Evolutionary conservation across 2,329 filamentous ascomycete genomes (phyloP).

Genomic region (Cercospora canescens): DNA sequence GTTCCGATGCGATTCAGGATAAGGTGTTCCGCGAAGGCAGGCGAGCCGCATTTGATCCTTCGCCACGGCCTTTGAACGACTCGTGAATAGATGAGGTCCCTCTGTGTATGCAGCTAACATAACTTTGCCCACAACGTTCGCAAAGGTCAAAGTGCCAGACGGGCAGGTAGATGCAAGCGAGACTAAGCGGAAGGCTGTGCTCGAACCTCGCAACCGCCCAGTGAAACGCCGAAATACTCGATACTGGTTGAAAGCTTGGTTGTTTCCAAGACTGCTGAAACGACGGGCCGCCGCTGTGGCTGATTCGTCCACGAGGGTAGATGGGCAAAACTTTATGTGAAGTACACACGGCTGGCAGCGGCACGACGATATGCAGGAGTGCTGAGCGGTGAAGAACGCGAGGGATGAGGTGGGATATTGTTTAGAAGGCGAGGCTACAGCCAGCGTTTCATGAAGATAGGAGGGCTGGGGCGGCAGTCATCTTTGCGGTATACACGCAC

Average conservation of each 20-base stretch:
- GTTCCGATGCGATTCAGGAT: neutral
- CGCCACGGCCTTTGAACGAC: neutral
- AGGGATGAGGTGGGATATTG: slow-evolving; percentile 9
- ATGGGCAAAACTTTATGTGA: neutral
- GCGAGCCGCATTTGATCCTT: neutral
- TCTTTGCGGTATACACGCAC: neutral
- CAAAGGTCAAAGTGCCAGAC: neutral
- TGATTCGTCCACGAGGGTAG: neutral
- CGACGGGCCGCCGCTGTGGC: neutral
- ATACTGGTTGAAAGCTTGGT: neutral
- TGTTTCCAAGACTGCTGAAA: neutral
- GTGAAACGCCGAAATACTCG: neutral
- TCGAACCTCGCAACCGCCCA: too few species aligned
- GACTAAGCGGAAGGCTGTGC: too few species aligned
- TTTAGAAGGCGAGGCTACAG: neutral
- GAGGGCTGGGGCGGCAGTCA: neutral
- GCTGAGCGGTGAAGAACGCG: slow-evolving; percentile 1
- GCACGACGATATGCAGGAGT: neutral
- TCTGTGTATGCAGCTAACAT: neutral
- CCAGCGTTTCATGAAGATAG: neutral
- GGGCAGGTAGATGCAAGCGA: neutral
- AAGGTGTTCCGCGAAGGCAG: neutral
- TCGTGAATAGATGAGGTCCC: neutral
- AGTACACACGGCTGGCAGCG: slow-evolving; percentile 1
- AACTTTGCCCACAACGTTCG: neutral